Evolutionary conservation across 1,284 basidiomycete species (phyloP), one percentile per base, ranked within the genome.

Genomic region (Irpex sp.): DNA sequence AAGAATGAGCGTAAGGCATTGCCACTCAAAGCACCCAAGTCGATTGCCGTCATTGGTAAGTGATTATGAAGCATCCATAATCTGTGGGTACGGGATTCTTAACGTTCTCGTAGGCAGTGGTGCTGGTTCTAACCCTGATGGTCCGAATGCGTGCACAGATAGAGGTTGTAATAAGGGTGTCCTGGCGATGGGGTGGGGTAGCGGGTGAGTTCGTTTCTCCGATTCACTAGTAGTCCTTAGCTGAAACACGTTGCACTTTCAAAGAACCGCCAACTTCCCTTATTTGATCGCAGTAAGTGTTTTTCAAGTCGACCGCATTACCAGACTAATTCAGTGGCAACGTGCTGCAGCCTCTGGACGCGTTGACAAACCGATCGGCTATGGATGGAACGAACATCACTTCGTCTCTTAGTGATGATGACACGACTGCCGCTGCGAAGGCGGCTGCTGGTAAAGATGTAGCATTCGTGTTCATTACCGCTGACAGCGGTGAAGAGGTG

Each of bases 1-100:
- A 96, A 96, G 84, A 96, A 96, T 79, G 78, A 77, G 1, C 84
- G 86, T 59, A 80, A 81, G 3, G 82, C 84, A 1, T 83, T 96
- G 0, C 94, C 94, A 2, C 81, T 95, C n/a, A 83, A 82, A 1
- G 82, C 81, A 20, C 88, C 88, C 0, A 82, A 82, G 73, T 84
- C 83, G 4, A 86, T 94, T 66, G 90, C 84, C 0, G 82, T 94
- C 24, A 85, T 94, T 68, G 93, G 92, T 4, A 88, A 86, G 68
- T n/a, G n/a, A n/a, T n/a, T n/a, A n/a, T 68, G n/a, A 5, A 44
- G 10, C n/a, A 65, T 49, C 32, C 9, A 4, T 6, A 22, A 7
- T 15, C 18, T 65, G 6, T 27, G 44, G 20, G 18, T 65, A 9
- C 20, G n/a, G n/a, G n/a, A 22, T 20, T n/a, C 54, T 32, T 42